These are phyloP conservation scores for Rhodotorula kratochvilovae DNA, from an alignment of 768 basidiomycete genomes.

Conservation along the genomic window DNA sequence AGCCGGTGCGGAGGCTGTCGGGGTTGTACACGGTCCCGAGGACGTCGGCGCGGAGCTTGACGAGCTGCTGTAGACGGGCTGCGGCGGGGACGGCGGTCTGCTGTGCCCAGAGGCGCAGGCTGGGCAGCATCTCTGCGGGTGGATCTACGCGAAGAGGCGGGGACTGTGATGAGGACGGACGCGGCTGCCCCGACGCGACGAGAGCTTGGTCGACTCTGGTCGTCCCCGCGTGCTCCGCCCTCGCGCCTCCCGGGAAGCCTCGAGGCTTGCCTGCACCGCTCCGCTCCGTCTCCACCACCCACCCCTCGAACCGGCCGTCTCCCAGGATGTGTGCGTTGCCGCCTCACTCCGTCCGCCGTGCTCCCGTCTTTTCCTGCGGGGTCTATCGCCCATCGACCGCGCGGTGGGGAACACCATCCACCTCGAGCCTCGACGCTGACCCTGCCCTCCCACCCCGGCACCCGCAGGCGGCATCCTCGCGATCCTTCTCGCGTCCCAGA, in stretches of 20 bases:
- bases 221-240: too few relatives aligned
- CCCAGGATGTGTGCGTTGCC: slow-evolving; percentile 2
- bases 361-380: not conserved
- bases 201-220: too few relatives aligned
- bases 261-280: too few relatives aligned
- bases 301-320: too few relatives aligned
- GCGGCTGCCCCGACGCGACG: too few relatives aligned
- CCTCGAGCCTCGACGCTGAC: too few relatives aligned
- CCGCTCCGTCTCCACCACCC: too few relatives aligned
- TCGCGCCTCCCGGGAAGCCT: too few relatives aligned
- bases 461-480: slow-evolving; percentile 43
- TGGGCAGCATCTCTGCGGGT: not conserved
- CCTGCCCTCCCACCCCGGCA: too few relatives aligned
- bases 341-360: not conserved
- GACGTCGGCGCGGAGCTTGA: slow-evolving; percentile 62
- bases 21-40: slow-evolving; percentile 91
- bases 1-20: slow-evolving; percentile 69
- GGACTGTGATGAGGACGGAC: too few relatives aligned
- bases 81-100: slow-evolving; percentile 10
- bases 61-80: slow-evolving; percentile 58
- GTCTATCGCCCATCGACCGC: not conserved
- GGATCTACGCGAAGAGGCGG: not conserved
- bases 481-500: slow-evolving; percentile 40
- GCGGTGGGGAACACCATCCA: too few relatives aligned
- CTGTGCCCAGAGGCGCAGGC: not conserved